Conservation (phyloP, 2,329 filamentous ascomycete genomes). For the Ascochyta clinopodiicola region DNA sequence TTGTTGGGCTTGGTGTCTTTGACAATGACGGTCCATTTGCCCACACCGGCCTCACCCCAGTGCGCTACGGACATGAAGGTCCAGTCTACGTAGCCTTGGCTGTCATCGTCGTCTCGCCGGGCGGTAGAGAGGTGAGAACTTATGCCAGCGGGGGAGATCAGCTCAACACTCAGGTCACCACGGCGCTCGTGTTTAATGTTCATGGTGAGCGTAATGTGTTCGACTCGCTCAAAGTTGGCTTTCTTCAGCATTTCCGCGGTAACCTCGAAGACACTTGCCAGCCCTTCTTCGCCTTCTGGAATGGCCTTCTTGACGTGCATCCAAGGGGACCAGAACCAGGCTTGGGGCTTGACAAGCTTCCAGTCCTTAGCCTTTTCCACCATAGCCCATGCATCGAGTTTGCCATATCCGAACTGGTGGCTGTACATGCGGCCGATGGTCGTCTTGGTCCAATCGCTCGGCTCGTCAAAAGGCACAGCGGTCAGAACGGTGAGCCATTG, state of each 20-base stretch:
- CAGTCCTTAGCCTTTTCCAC: slow-evolving; percentile 87
- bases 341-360: slow-evolving; percentile 89
- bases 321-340: slow-evolving; percentile 95
- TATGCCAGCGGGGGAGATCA: slow-evolving; percentile 82
- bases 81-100: slow-evolving; percentile 86
- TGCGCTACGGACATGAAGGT: slow-evolving; percentile 99
- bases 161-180: slow-evolving; percentile 90
- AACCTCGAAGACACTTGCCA: slow-evolving; percentile 81
- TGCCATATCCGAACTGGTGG: slow-evolving; percentile 95
- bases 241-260: slow-evolving; percentile 79
- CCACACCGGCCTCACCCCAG: slow-evolving; percentile 89
- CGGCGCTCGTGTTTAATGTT: slow-evolving; percentile 87
- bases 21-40: slow-evolving; percentile 89
- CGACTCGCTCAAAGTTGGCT: slow-evolving; percentile 84
- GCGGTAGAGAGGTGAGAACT: slow-evolving; percentile 82
- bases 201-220: slow-evolving; percentile 98
- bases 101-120: slow-evolving; percentile 71
- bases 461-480: slow-evolving; percentile 78
- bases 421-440: slow-evolving; percentile 85
- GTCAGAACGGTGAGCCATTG: slow-evolving; percentile 90
- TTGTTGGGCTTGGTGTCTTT: slow-evolving; percentile 80
- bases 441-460: slow-evolving; percentile 83
- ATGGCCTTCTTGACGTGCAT: slow-evolving; percentile 85
- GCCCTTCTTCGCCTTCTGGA: slow-evolving; percentile 81
- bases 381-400: slow-evolving; percentile 85